Percentiles rank a stretch among this genome's conserved stretches.
phyloP scores from a whole-genome alignment of 140 eudicot genomes.

The Anethum foeniculum region DNA sequence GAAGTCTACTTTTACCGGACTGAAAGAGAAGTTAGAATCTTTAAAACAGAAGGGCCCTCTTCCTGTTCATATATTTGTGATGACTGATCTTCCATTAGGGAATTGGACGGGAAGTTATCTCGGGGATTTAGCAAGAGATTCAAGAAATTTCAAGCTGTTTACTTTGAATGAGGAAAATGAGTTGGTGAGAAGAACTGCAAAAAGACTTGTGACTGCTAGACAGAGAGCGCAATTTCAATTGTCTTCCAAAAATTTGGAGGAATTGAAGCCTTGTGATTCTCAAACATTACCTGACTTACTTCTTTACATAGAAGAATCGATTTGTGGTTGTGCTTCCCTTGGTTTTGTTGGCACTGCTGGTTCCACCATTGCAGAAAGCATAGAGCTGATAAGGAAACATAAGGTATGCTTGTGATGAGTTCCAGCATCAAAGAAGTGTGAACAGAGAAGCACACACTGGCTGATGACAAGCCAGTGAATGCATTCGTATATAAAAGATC shows the following conservation, averaged over 20 bases:
- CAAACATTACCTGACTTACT: slow-evolving; percentile 48
- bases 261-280: slow-evolving; percentile 25
- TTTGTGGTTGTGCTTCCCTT: slow-evolving; percentile 89
- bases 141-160: slow-evolving; percentile 52
- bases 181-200: slow-evolving; percentile 45
- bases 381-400: slow-evolving; percentile 65
- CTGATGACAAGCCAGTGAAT: neutral
- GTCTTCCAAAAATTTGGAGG: slow-evolving; percentile 14
- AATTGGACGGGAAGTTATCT: slow-evolving; percentile 82
- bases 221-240: slow-evolving; percentile 21
- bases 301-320: slow-evolving; percentile 63
- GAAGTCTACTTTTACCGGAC: slow-evolving; percentile 49
- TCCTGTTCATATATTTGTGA: slow-evolving; percentile 72
- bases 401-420: slow-evolving; percentile 31
- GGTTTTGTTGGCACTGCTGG: slow-evolving; percentile 96
- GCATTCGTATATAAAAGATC: neutral
- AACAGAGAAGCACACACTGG: neutral
- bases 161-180: slow-evolving; percentile 47
- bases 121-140: slow-evolving; percentile 60
- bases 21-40: slow-evolving; percentile 55
- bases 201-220: slow-evolving; percentile 31
- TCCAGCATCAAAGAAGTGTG: neutral
- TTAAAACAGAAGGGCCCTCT: slow-evolving; percentile 46
- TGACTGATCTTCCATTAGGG: slow-evolving; percentile 83
- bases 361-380: slow-evolving; percentile 78